These are phyloP conservation scores for Rhizophagus clarus DNA, from an alignment of 192 early-diverging fungal genomes.

Conservation along the genomic window DNA sequence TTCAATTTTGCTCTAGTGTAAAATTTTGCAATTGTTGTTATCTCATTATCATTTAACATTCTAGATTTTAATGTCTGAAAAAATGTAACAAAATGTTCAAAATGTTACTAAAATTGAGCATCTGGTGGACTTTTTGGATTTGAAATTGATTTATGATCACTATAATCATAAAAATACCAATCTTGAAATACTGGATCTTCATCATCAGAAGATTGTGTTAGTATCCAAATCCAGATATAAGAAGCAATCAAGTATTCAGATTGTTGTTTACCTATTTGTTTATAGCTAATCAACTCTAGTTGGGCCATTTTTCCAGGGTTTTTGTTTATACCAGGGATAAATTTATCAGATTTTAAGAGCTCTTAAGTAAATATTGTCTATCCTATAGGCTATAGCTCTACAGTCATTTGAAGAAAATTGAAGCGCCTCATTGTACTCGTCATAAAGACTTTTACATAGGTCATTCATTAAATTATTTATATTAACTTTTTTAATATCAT, in stretches of 20 bases:
- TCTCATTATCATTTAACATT: constrained; percentile 1
- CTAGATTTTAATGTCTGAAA: constrained; percentile 7
- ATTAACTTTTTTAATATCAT: constrained; percentile 25
- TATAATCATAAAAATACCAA: constrained; percentile 18
- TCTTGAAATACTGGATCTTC: constrained; percentile 20
- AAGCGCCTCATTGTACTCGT: too few species aligned
- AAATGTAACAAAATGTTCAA: neutral
- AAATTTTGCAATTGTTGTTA: constrained; percentile 17
- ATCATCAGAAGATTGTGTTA: constrained; percentile 29
- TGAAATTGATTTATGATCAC: neutral
- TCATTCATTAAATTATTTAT: constrained; percentile 35
- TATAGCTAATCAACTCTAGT: neutral
- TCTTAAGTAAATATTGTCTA: neutral
- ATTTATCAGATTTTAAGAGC: neutral
- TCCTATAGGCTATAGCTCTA: neutral
- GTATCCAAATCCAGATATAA: constrained; percentile 45
- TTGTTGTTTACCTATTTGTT: constrained; percentile 5
- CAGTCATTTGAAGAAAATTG: neutral
- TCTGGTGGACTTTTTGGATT: neutral
- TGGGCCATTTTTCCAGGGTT: neutral
- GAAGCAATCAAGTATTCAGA: constrained; percentile 32
- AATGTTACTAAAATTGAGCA: neutral
- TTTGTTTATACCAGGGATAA: neutral
- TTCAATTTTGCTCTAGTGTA: constrained; percentile 6
- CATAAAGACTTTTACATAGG: neutral